Base-by-base conservation (phyloP, 192 early-diverging fungal species). In the Jimgerdemannia lactiflua region DNA sequence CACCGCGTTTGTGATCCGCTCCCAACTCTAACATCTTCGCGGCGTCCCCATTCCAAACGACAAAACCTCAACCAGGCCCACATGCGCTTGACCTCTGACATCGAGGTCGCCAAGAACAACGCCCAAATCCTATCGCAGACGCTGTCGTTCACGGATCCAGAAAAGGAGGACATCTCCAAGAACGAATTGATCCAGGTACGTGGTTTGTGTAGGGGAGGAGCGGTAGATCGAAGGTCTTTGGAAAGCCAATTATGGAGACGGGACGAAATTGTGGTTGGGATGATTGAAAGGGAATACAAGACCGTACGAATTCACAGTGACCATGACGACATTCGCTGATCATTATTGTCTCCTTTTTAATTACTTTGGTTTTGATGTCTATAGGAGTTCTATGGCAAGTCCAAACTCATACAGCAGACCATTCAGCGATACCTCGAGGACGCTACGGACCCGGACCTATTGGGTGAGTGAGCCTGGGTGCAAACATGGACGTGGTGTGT, bases 351-450 rank as follows among this genome's bases (percentile, higher is more conserved):
- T 29, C 29, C 29, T 29, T 29, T 29, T 29, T 1, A 0, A 29
- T 29, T 29, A 54, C 11, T 67, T 42, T 20, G 39, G 43, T 42
- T 66, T 43, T 67, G n/a, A 67, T 39, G 39, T 41, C 17, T 74
- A 8, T 80, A 89, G 85, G 86, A 89, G 72, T 89, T 89, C 71
- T 82, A 86, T 69, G 75, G 73, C 39, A 89, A 89, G 70, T 87
- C 85, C 69, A 70, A 82, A 69, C 71, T 72, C 17, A 69, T 83
- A 14, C 85, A 86, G 66, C 78, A 77, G 49, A 77, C 75, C 29
- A 76, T 89, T 66, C 76, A 74, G 65, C 70, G 72, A 29, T 80
- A 89, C 42, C 73, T 82, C 39, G 72, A 78, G 63, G 74, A 69
- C 8, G 74, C 73, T 14, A 75, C 77, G 43, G 81, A 82, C 44